phyloP scores from a whole-genome alignment of 768 basidiomycete genomes.

The Dioszegia crocea region DNA sequence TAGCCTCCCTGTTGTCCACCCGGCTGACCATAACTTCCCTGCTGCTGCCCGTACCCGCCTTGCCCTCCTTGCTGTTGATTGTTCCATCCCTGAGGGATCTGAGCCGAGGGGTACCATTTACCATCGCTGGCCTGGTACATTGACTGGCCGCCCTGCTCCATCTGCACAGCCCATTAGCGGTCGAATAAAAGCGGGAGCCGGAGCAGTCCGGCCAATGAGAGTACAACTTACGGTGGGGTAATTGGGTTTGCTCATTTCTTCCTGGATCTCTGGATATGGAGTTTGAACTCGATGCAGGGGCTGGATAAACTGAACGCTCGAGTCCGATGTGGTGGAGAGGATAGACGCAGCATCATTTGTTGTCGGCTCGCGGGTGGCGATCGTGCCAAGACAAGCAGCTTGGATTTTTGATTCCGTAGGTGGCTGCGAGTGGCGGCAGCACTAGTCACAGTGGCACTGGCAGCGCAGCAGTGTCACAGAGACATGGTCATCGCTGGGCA shows the following conservation, averaged over 20 bases:
- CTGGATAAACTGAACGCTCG: too few relatives aligned
- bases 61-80: not conserved
- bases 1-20: too few relatives aligned
- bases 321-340: not conserved
- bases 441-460: too few relatives aligned
- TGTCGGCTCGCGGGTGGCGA: not conserved
- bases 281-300: too few relatives aligned
- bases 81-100: constrained; percentile 22
- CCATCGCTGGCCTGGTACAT: constrained; percentile 22
- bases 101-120: constrained; percentile 18
- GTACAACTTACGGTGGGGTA: constrained; percentile 1
- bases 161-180: not conserved
- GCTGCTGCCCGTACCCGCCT: not conserved
- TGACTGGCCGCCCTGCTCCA: constrained; percentile 12
- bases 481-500: too few relatives aligned
- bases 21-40: not conserved
- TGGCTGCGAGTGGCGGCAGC: too few relatives aligned
- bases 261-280: not conserved
- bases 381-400: not conserved
- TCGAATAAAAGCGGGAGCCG: not conserved
- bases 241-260: not conserved
- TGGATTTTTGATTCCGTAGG: not conserved
- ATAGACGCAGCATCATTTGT: not conserved
- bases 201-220: not conserved
- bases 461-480: too few relatives aligned